Conservation (phyloP, 2,329 filamentous ascomycete genomes). For the Cercospora canescens region DNA sequence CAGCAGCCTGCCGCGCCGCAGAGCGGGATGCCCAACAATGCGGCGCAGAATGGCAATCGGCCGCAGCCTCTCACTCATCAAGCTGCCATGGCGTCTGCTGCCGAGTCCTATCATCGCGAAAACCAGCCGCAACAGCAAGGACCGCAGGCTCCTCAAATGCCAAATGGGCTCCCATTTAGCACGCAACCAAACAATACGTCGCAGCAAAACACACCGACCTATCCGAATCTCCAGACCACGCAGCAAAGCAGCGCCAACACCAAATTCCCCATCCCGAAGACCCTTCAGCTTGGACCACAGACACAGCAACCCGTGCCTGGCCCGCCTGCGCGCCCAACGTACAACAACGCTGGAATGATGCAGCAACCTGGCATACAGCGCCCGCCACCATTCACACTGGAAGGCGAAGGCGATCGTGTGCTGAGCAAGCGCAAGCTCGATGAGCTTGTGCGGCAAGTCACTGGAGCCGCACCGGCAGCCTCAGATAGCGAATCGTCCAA, state of each 20-base stretch:
- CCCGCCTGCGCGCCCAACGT: constrained; percentile 74
- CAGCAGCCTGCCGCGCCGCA: constrained; percentile 22
- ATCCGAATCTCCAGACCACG: constrained; percentile 27
- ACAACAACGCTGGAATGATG: constrained; percentile 82
- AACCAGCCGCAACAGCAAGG: constrained; percentile 22
- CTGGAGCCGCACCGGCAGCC: constrained; percentile 72
- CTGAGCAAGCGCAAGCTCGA: constrained; percentile 98
- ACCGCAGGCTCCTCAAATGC: constrained; percentile 23
- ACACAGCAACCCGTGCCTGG: constrained; percentile 74
- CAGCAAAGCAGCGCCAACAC: constrained; percentile 45
- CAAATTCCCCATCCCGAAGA: constrained; percentile 83
- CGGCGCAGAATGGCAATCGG: constrained; percentile 24
- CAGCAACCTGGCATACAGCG: constrained; percentile 82
- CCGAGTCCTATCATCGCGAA: constrained; percentile 16
- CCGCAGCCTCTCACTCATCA: constrained; percentile 44
- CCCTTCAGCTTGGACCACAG: constrained; percentile 69
- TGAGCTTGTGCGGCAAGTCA: constrained; percentile 91
- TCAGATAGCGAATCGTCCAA: constrained; percentile 59
- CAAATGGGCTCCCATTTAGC: constrained; percentile 29
- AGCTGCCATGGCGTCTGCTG: constrained; percentile 45
- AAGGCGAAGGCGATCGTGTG: constrained; percentile 88
- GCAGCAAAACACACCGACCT: constrained; percentile 28
- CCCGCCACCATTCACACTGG: constrained; percentile 79
- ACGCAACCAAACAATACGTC: constrained; percentile 22
- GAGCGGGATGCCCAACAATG: constrained; percentile 22